Evolutionary conservation across 352 stramenopile species (phyloP).

Genomic region (Globisporangium cederbergense): DNA sequence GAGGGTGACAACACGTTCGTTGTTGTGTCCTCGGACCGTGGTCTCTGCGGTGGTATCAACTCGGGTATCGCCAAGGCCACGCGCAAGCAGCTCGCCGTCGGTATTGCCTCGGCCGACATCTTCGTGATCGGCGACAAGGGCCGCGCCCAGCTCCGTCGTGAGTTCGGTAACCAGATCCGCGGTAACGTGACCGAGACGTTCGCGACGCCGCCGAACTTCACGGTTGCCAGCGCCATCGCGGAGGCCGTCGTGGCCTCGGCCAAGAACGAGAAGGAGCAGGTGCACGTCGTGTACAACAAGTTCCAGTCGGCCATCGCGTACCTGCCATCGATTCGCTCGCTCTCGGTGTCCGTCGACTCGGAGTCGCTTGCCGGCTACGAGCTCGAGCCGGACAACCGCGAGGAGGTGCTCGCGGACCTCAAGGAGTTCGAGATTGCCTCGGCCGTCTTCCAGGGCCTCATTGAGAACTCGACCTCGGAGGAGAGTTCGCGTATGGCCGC

Average conservation of each 20-base stretch:
- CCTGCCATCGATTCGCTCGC: conserved; percentile 88
- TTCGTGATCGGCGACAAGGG: conserved; percentile 97
- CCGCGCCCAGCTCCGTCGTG: conserved; percentile 90
- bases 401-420: conserved; percentile 95
- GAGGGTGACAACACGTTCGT: conserved; percentile 90
- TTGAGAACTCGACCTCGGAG: conserved; percentile 97
- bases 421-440: conserved; percentile 92
- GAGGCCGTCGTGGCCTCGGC: conserved; percentile 74
- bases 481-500: conserved; percentile 98
- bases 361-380: conserved; percentile 92
- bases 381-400: conserved; percentile 97
- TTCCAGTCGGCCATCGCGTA: conserved; percentile 97
- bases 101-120: conserved; percentile 78
- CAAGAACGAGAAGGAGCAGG: conserved; percentile 87
- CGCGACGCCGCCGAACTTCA: conserved; percentile 86
- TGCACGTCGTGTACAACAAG: conserved; percentile 97
- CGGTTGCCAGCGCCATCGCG: conserved; percentile 89
- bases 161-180: conserved; percentile 60
- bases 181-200: conserved; percentile 84
- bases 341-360: conserved; percentile 54
- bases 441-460: conserved; percentile 94
- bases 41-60: conserved; percentile 99
- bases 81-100: conserved; percentile 78
- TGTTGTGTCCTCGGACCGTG: conserved; percentile 96
- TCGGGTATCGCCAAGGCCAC: conserved; percentile 92